Evolutionary conservation across 169 alveolate genomes (phyloP).

Genomic region (Eimeria praecox): DNA sequence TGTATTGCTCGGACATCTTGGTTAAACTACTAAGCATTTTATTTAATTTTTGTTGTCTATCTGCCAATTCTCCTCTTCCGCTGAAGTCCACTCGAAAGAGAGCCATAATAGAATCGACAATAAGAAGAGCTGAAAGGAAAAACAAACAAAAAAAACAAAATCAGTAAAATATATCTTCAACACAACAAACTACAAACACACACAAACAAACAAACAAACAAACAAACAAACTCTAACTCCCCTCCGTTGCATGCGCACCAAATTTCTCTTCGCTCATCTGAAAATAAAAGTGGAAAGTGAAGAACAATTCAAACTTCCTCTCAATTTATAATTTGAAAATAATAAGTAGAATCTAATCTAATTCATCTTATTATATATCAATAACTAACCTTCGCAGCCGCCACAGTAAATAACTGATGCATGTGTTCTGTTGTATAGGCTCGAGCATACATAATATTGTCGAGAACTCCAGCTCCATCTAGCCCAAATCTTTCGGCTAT

Average conservation of each 20-base stretch:
- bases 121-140: constrained; percentile 65
- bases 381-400: constrained; percentile 75
- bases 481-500: constrained; percentile 98
- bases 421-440: constrained; percentile 79
- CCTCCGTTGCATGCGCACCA: not conserved
- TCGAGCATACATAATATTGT: constrained; percentile 96
- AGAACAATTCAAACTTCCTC: not conserved
- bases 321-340: no score
- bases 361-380: no score
- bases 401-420: constrained; percentile 71
- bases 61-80: constrained; percentile 97
- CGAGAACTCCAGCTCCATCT: constrained; percentile 94
- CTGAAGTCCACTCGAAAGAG: constrained; percentile 93
- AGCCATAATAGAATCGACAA: constrained; percentile 90
- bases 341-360: no score
- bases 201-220: not conserved
- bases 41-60: constrained; percentile 96
- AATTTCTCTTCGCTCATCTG: constrained; percentile 77
- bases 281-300: not conserved
- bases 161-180: not conserved
- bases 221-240: not conserved
- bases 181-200: not conserved
- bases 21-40: constrained; percentile 86
- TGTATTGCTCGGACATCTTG: constrained; percentile 97
- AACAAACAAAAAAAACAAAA: constrained; percentile 16